Evolutionary conservation across 257 asterid genomes (phyloP).

Genomic region (Paulownia fortunei): DNA sequence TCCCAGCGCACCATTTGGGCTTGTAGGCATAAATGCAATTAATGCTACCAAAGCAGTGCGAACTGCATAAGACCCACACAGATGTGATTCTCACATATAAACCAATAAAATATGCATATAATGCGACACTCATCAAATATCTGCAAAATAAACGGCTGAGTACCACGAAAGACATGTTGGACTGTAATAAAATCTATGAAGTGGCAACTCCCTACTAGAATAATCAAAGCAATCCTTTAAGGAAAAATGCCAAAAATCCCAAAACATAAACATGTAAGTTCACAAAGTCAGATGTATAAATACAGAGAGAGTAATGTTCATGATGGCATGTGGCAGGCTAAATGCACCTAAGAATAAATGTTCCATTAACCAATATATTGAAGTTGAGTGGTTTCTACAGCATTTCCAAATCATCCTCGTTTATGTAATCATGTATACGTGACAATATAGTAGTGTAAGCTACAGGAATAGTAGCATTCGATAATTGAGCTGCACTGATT

Average conservation of each 20-base stretch:
- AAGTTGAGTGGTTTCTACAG: slow-evolving; percentile 1
- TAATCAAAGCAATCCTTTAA: neutral
- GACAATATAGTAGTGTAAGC: slow-evolving; percentile 4
- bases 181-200: neutral
- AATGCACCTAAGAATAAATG: neutral
- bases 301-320: neutral
- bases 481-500: neutral
- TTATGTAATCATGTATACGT: neutral
- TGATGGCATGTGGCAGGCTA: neutral
- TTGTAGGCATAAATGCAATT: slow-evolving; percentile 94
- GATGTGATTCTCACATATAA: neutral
- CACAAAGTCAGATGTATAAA: neutral
- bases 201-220: neutral
- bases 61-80: slow-evolving; percentile 50
- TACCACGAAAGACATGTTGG: neutral
- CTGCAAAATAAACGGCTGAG: neutral
- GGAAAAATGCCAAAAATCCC: neutral
- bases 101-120: slow-evolving; percentile 4
- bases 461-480: neutral
- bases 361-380: slow-evolving; percentile 8
- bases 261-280: neutral
- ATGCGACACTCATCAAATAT: neutral
- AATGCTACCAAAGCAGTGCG: slow-evolving; percentile 92
- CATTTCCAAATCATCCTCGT: neutral
- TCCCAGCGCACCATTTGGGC: slow-evolving; percentile 89